Percentiles rank a stretch among this genome's conserved stretches.
phyloP scores from a whole-genome alignment of 805 yeast species.

The Cyberlindnera amylophila region DNA sequence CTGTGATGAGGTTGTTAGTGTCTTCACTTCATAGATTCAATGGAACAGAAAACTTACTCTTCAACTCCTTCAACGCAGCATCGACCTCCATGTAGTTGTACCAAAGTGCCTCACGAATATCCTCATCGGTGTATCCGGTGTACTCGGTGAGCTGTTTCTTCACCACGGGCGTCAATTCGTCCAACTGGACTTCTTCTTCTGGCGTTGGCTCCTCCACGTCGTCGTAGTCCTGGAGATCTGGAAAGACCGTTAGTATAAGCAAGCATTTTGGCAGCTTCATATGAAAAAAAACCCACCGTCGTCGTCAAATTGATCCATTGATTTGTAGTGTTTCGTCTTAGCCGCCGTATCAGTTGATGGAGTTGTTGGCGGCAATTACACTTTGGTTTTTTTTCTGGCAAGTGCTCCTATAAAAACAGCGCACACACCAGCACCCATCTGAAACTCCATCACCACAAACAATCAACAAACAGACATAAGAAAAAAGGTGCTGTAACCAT shows the following conservation, averaged over 20 bases:
- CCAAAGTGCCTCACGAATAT: constrained; percentile 57
- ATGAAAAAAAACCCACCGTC: constrained; percentile 24
- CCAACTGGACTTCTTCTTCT: constrained; percentile 39
- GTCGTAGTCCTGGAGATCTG: constrained; percentile 29
- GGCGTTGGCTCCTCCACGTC: constrained; percentile 32
- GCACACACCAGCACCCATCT: neutral
- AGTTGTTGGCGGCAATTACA: too few species aligned
- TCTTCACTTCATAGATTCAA: too few species aligned
- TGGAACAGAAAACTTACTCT: constrained; percentile 25
- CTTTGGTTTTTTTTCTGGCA: neutral
- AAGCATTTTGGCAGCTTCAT: neutral
- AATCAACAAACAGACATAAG: neutral
- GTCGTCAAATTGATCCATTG: constrained; percentile 18
- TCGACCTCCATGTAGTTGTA: constrained; percentile 53
- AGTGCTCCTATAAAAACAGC: too few species aligned
- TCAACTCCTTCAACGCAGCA: constrained; percentile 44
- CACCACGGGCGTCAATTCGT: constrained; percentile 40
- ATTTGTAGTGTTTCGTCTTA: too few species aligned
- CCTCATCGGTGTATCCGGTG: constrained; percentile 41
- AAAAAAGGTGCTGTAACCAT: too few species aligned
- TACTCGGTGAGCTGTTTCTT: constrained; percentile 36
- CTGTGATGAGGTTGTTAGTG: constrained; percentile 13
- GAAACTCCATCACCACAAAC: neutral
- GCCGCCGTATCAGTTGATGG: too few species aligned
- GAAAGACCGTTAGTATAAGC: neutral